Percentiles rank a stretch among this genome's conserved stretches.
phyloP scores from a whole-genome alignment of 805 yeast genomes.

The Saturnispora mendoncae region DNA sequence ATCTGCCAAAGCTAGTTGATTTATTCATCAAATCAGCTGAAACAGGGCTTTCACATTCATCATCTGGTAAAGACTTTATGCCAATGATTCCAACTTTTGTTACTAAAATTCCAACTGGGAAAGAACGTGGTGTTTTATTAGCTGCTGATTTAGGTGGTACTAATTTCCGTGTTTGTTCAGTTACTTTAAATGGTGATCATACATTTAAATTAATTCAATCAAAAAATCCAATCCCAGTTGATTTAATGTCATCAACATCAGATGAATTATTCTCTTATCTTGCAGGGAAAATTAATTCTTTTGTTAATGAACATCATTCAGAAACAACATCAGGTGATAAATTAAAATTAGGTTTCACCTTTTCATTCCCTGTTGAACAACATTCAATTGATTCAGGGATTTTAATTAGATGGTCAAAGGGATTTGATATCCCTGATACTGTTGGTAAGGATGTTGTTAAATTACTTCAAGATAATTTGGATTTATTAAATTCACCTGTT shows the following conservation, averaged over 20 bases:
- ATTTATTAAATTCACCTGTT: slow-evolving; percentile 51
- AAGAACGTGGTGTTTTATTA: slow-evolving; percentile 69
- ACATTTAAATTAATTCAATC: slow-evolving; percentile 70
- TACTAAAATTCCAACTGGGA: slow-evolving; percentile 76
- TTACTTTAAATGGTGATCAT: slow-evolving; percentile 64
- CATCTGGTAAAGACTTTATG: slow-evolving; percentile 38
- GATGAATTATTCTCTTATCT: slow-evolving; percentile 65
- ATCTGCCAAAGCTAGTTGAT: slow-evolving; percentile 39
- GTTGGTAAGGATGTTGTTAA: slow-evolving; percentile 78
- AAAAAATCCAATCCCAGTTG: slow-evolving; percentile 72
- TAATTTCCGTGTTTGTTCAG: slow-evolving; percentile 90
- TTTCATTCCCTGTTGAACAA: slow-evolving; percentile 88
- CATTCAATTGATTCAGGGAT: slow-evolving; percentile 70
- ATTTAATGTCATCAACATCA: slow-evolving; percentile 58
- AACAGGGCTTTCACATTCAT: slow-evolving; percentile 40
- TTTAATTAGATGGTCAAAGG: slow-evolving; percentile 93
- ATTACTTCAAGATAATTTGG: slow-evolving; percentile 61
- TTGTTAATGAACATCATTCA: slow-evolving; percentile 58
- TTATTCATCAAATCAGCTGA: slow-evolving; percentile 55
- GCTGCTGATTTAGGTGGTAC: slow-evolving; percentile 98
- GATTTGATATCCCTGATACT: slow-evolving; percentile 78
- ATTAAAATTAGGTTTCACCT: slow-evolving; percentile 84
- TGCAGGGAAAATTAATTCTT: slow-evolving; percentile 59
- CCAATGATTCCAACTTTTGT: slow-evolving; percentile 95
- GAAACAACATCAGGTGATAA: slow-evolving; percentile 19